phyloP scores from a whole-genome alignment of 2,329 filamentous ascomycete genomes.

The Xylariaceae sp. region DNA sequence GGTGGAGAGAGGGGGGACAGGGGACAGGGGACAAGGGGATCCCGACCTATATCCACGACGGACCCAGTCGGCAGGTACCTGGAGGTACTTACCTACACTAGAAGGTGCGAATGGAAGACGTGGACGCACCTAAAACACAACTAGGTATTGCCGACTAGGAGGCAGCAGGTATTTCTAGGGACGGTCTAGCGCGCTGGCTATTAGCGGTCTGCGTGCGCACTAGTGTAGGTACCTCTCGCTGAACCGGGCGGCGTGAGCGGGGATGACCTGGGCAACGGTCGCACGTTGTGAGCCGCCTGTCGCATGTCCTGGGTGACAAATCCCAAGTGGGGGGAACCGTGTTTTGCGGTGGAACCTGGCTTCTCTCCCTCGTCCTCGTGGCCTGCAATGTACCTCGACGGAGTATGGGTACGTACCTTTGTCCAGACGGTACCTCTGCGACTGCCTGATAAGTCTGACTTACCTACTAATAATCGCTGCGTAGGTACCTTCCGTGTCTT shows the following conservation, averaged over 20 bases:
- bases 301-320: slow-evolving; percentile 21
- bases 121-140: background rate
- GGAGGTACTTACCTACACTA: background rate
- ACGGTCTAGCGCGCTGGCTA: background rate
- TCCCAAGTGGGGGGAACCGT: slow-evolving; percentile 14
- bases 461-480: slow-evolving; percentile 14
- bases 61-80: background rate
- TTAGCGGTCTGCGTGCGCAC: background rate
- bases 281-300: slow-evolving; percentile 15
- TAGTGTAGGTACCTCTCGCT: too few relatives aligned
- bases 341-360: slow-evolving; percentile 11
- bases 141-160: background rate
- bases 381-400: slow-evolving; percentile 5
- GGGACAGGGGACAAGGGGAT: background rate
- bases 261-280: slow-evolving; percentile 12
- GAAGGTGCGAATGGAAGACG: background rate
- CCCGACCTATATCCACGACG: too few relatives aligned
- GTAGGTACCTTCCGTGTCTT: slow-evolving; percentile 19
- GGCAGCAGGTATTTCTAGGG: background rate
- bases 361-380: slow-evolving; percentile 29
- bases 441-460: background rate
- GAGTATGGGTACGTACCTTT: background rate
- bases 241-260: background rate
- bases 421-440: too few relatives aligned
- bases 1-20: background rate